These are phyloP conservation scores for Citrullus mucosospermus DNA, from an alignment of 306 rosid genomes.

Conservation along the genomic window DNA sequence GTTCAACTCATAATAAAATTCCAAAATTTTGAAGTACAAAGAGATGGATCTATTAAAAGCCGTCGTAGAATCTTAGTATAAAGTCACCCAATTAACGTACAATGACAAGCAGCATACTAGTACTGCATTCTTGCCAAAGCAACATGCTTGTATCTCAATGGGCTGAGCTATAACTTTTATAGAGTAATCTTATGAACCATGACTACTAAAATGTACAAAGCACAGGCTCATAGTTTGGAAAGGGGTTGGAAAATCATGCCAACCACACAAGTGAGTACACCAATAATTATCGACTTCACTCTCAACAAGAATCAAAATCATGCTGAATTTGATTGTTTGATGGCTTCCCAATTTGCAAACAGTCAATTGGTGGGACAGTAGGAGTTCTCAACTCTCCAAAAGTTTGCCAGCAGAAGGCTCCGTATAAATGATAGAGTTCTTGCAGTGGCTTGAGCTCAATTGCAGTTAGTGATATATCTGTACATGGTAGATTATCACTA, in stretches of 20 bases:
- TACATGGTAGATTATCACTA: conserved; percentile 83
- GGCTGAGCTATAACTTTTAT: not conserved
- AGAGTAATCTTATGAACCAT: not conserved
- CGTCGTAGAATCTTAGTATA: not conserved
- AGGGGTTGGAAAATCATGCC: conserved; percentile 45
- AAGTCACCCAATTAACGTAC: not conserved
- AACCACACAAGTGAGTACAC: conserved; percentile 33
- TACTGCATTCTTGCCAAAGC: not conserved
- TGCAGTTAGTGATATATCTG: conserved; percentile 62
- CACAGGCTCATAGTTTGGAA: conserved; percentile 21
- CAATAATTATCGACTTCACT: conserved; percentile 19
- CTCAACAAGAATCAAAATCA: conserved; percentile 55
- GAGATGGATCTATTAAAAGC: not conserved
- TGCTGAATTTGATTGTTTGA: conserved; percentile 56
- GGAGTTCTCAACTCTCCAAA: conserved; percentile 77
- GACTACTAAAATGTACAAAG: not conserved
- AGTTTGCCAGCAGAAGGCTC: conserved; percentile 91
- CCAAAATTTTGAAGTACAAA: not conserved
- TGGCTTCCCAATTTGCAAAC: conserved; percentile 82
- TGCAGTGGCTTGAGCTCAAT: conserved; percentile 66
- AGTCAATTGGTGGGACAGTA: conserved; percentile 68
- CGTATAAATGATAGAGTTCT: conserved; percentile 59
- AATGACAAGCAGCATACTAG: not conserved
- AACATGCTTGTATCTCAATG: not conserved
- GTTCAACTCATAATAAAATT: not conserved